Conservation (phyloP, 139 green algal species). For the Marvania coccoides region DNA sequence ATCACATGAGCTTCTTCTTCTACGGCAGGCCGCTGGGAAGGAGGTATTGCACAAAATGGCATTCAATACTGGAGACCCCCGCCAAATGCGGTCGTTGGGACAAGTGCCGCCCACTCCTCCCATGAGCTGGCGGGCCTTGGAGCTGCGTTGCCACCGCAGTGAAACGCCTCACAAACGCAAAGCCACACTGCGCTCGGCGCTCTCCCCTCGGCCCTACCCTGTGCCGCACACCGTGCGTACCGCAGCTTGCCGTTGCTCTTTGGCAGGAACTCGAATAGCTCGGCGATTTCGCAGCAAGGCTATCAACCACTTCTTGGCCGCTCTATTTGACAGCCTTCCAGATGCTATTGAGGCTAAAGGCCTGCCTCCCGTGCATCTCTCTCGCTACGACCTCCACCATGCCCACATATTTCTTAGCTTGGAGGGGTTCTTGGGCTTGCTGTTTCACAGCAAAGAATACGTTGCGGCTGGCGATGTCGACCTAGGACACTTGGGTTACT, state of each 20-base stretch:
- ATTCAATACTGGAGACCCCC: too few species aligned
- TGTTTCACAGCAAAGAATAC: slow-evolving; percentile 24
- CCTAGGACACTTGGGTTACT: slow-evolving; percentile 9
- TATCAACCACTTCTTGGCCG: slow-evolving; percentile 12
- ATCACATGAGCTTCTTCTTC: too few species aligned
- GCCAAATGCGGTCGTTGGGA: too few species aligned
- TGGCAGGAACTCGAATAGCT: not conserved
- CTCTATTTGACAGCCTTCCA: slow-evolving; percentile 13
- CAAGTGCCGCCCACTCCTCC: too few species aligned
- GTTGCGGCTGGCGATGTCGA: not conserved
- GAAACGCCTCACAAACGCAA: too few species aligned
- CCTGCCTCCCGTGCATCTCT: slow-evolving; percentile 1
- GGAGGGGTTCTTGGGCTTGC: slow-evolving; percentile 4
- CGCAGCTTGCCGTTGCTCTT: not conserved
- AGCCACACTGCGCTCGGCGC: not conserved
- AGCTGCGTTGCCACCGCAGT: too few species aligned
- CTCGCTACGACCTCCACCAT: slow-evolving; percentile 16
- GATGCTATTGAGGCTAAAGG: not conserved
- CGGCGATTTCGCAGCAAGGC: not conserved
- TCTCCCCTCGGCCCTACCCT: slow-evolving; percentile 7
- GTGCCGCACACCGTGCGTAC: slow-evolving; percentile 1
- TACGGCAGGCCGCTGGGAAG: too few species aligned
- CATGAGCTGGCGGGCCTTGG: too few species aligned
- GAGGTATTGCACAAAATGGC: too few species aligned
- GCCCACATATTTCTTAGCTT: slow-evolving; percentile 12